phyloP scores from a whole-genome alignment of 768 basidiomycete genomes.

The Boletus subparvulus region DNA sequence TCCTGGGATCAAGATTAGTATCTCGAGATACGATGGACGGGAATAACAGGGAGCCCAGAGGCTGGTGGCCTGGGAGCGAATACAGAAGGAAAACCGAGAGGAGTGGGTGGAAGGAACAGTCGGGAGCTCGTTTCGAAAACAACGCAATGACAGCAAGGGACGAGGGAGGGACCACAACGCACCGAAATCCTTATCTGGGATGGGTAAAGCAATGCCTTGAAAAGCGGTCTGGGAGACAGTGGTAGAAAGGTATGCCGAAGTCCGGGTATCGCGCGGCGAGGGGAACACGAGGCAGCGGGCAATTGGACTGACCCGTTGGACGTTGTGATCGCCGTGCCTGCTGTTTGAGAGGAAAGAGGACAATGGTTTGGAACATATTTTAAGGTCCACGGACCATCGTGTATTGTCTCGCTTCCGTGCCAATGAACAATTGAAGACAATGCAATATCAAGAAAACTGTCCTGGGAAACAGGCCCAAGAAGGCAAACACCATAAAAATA shows the following conservation, averaged over 20 bases:
- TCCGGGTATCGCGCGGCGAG: slow-evolving; percentile 10
- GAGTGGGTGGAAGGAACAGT: not conserved
- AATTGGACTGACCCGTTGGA: not conserved
- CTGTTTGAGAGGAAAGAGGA: not conserved
- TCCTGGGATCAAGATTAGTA: slow-evolving; percentile 11
- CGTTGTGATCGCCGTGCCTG: not conserved
- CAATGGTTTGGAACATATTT: not conserved
- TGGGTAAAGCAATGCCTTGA: not conserved
- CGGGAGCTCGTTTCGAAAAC: not conserved
- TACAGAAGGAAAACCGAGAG: not conserved
- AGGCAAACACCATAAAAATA: slow-evolving; percentile 10
- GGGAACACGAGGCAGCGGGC: slow-evolving; percentile 22
- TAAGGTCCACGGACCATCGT: not conserved
- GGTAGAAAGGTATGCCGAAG: slow-evolving; percentile 3
- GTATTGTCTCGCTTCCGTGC: not conserved
- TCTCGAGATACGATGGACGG: slow-evolving; percentile 1
- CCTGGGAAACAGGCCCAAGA: not conserved
- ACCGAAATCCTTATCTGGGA: slow-evolving; percentile 16
- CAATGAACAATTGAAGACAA: not conserved
- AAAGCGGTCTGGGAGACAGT: not conserved
- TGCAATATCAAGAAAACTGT: slow-evolving; percentile 2
- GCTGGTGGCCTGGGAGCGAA: not conserved
- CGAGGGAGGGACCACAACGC: not conserved
- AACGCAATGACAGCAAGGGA: not conserved
- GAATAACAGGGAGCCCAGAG: slow-evolving; percentile 5